Base-by-base conservation (phyloP, 495 filamentous ascomycete species). In the Beverwykella pulmonaria region DNA sequence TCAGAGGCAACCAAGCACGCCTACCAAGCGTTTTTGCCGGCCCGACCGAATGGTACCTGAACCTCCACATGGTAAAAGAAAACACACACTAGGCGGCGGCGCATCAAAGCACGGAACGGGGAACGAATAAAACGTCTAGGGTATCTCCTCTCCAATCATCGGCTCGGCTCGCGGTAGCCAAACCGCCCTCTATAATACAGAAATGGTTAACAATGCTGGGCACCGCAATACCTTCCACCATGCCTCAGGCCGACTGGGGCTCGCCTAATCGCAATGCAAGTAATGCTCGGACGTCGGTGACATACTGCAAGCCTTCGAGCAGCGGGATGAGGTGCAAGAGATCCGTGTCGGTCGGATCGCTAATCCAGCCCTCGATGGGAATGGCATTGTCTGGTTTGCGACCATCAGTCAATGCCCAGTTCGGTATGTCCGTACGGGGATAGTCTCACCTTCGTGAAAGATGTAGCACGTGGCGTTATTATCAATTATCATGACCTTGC, bases 401-500 rank as follows among this genome's bases (percentile, higher is more conserved):
- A 25, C 19, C 26, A 59, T 67, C 65, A 75, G 57, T 70, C 52
- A 20, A 26, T n/a, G 55, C 58, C 61, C 48, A 52, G 53, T 68
- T 34, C 26, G 56, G 47, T 53, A 46, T 36, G 44, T 44, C 56
- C 39, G 52, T 9, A 62, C 50, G 75, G 54, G 27, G 36, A 30
- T 22, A 5, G 75, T 65, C 77, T 59, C 75, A 97, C 94, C 95
- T 86, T 96, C 92, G 75, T 98, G 94, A 80, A 98, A 98, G 80
- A 96, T 91, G 77, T 98, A 98, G 78, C 93, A 96, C 82, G 96
- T 87, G 15, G 94, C 95, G 74, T 92, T 97, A 73, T 98, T 98
- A 78, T 98, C 94, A 74, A 98, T 80, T 68, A 98, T 98, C 90
- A 98, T 96, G 53, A 98, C 94, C 79, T 89, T 92, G 74, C 92